phyloP scores from a whole-genome alignment of 2,329 filamentous ascomycete genomes.

The Alternaria solani region DNA sequence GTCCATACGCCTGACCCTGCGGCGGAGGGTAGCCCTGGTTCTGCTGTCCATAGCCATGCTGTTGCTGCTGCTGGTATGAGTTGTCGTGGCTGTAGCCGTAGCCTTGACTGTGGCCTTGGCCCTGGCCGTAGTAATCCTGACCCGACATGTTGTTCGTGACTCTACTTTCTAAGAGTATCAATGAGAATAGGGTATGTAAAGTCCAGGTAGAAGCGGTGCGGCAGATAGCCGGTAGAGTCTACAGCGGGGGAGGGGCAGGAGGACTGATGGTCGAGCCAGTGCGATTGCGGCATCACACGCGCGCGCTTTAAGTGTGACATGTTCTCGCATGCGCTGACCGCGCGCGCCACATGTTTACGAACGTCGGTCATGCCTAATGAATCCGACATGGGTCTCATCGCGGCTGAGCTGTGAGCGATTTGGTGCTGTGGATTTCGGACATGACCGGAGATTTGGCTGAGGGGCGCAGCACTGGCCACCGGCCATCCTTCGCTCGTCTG shows the following conservation, averaged over 20 bases:
- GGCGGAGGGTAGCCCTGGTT: constrained; percentile 30
- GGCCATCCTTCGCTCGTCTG: constrained; percentile 1
- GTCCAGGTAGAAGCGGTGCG: constrained; percentile 12
- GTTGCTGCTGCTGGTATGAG: constrained; percentile 30
- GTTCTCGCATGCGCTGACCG: constrained; percentile 23
- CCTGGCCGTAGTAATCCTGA: constrained; percentile 48
- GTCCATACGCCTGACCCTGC: constrained; percentile 35
- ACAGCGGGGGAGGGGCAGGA: constrained; percentile 32
- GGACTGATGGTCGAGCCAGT: constrained; percentile 21
- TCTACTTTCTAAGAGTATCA: neutral
- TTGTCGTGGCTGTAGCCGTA: constrained; percentile 38
- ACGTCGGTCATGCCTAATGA: constrained; percentile 19
- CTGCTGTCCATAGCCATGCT: constrained; percentile 36
- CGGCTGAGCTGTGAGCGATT: constrained; percentile 30
- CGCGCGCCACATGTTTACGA: constrained; percentile 23
- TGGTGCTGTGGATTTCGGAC: constrained; percentile 15
- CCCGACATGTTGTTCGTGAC: constrained; percentile 27
- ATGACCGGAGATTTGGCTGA: constrained; percentile 10
- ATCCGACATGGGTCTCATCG: constrained; percentile 21
- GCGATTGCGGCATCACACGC: constrained; percentile 34
- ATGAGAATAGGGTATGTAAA: neutral
- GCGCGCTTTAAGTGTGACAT: constrained; percentile 30
- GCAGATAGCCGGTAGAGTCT: constrained; percentile 21
- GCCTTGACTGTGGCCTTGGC: constrained; percentile 24
- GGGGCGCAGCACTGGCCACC: constrained; percentile 8